Percentiles rank a stretch among this genome's conserved stretches.
phyloP scores from a whole-genome alignment of 306 rosid genomes.

The Vicia sativa region DNA sequence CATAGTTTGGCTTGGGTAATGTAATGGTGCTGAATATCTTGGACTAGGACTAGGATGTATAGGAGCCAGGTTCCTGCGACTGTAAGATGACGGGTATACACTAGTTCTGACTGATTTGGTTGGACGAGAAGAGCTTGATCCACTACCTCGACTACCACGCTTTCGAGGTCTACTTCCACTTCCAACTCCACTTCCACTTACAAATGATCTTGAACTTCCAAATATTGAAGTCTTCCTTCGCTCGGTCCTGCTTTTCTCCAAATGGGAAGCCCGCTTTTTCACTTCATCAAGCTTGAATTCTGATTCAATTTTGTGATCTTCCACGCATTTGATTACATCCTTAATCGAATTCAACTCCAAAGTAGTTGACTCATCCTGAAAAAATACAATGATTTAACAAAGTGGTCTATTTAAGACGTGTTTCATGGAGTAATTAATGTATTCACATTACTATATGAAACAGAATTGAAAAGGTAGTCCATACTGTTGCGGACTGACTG shows the following conservation, averaged over 20 bases:
- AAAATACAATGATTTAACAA: slow-evolving; percentile 37
- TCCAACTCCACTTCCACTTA: neutral
- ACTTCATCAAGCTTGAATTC: slow-evolving; percentile 61
- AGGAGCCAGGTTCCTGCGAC: slow-evolving; percentile 58
- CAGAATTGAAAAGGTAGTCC: slow-evolving; percentile 36
- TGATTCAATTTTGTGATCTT: slow-evolving; percentile 83
- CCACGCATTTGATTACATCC: slow-evolving; percentile 76
- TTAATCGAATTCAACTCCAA: slow-evolving; percentile 62
- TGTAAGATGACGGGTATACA: slow-evolving; percentile 54
- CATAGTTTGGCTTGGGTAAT: slow-evolving; percentile 56
- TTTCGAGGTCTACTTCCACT: slow-evolving; percentile 50
- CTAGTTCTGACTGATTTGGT: slow-evolving; percentile 61
- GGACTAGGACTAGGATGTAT: slow-evolving; percentile 61
- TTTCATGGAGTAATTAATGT: slow-evolving; percentile 9
- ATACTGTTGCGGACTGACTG: slow-evolving; percentile 58
- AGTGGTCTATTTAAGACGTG: slow-evolving; percentile 8
- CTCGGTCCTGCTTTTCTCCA: slow-evolving; percentile 68
- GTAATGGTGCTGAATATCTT: slow-evolving; percentile 60
- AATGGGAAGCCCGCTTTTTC: slow-evolving; percentile 54
- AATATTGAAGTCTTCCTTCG: slow-evolving; percentile 57
- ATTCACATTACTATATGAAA: slow-evolving; percentile 2
- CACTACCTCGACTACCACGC: slow-evolving; percentile 48
- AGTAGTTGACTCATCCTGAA: slow-evolving; percentile 69
- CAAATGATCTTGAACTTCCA: slow-evolving; percentile 8
- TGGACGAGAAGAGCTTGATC: slow-evolving; percentile 56